Evolutionary conservation across 2,329 filamentous ascomycete species (phyloP).

Genomic region (Sporothrix inflata): DNA sequence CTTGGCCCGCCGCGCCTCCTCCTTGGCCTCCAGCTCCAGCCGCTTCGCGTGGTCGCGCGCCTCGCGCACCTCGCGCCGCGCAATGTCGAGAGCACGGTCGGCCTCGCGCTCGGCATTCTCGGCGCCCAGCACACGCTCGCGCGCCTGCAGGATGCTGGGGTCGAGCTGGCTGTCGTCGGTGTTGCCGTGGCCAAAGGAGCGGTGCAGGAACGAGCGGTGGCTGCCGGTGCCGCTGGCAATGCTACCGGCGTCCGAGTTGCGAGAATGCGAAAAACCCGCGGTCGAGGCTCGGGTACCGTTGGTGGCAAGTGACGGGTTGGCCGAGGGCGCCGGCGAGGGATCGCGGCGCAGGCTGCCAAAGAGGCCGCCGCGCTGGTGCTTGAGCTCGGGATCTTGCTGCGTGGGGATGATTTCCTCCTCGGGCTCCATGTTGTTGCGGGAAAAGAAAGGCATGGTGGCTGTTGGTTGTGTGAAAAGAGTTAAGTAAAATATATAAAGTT

Average conservation of each 20-base stretch:
- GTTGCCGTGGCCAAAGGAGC: slow-evolving; percentile 50
- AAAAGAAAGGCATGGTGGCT: slow-evolving; percentile 43
- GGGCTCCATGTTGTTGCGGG: slow-evolving; percentile 37
- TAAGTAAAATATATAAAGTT: neutral
- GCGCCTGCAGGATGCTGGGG: slow-evolving; percentile 63
- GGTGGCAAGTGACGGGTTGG: slow-evolving; percentile 37
- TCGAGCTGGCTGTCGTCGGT: slow-evolving; percentile 53
- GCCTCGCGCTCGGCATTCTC: slow-evolving; percentile 68
- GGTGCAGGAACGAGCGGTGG: slow-evolving; percentile 48
- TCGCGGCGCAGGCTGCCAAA: slow-evolving; percentile 42
- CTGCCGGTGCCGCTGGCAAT: slow-evolving; percentile 37
- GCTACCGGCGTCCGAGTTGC: slow-evolving; percentile 31
- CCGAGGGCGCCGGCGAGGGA: slow-evolving; percentile 38
- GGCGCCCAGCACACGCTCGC: slow-evolving; percentile 64
- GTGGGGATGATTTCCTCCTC: slow-evolving; percentile 41
- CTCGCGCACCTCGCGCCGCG: slow-evolving; percentile 59
- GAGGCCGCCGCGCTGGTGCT: slow-evolving; percentile 41
- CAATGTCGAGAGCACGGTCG: slow-evolving; percentile 63
- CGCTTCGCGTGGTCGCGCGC: slow-evolving; percentile 65
- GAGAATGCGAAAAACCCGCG: slow-evolving; percentile 11
- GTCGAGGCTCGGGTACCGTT: slow-evolving; percentile 32
- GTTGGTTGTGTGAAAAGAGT: neutral
- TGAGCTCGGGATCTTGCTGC: slow-evolving; percentile 37
- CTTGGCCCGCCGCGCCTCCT: slow-evolving; percentile 66
- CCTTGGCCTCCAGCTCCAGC: slow-evolving; percentile 66